Evolutionary conservation across 2,329 filamentous ascomycete genomes (phyloP), one percentile per base, ranked within the genome.

Genomic region (Beauveria brongniartii): DNA sequence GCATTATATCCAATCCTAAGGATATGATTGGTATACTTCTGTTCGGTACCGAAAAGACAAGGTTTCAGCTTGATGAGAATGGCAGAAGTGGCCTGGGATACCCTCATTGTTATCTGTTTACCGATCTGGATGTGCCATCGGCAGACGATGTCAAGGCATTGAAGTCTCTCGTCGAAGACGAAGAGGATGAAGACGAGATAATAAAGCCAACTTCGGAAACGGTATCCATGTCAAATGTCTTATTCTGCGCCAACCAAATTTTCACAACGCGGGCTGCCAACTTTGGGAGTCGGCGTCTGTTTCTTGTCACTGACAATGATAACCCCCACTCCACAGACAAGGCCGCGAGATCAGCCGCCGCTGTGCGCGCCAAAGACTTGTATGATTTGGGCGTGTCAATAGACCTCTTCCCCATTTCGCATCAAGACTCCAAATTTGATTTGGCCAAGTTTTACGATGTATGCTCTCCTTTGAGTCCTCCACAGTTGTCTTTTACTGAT

Each of bases 1-100:
- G 94, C 67, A 97, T 99, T 73, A 97, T 99, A 68, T 93, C 93
- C 3, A 93, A 92, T 64, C 94, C 94, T 1, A 92, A 88, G 69
- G 94, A 99, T 64, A 95, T 97, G 90, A 97, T 99, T 83, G 92
- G 93, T 2, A 89, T 99, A 28, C 73, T 99, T 43, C 80, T 99
- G 0, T 99, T 95, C 71, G 92, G 92, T 9, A 99, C 94, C 0
- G 81, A 95, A 69, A 84, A 90, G 74, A 90, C 91, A 44, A 92
- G 88, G 67, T 92, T 92, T 65, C 84, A 88, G 51, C 84, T 86
- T 18, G 86, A 87, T 50, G 82, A 85, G 62, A 84, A 81, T 52
- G 84, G 81, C 34, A 78, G 80, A 8, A 80, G 78, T 60, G 82
- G 81, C 14, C 74, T 88, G 8, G 83, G 83, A 24, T 97, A 96